Evolutionary conservation across 2,329 filamentous ascomycete species (phyloP).

Genomic region (Epichloe baconii): DNA sequence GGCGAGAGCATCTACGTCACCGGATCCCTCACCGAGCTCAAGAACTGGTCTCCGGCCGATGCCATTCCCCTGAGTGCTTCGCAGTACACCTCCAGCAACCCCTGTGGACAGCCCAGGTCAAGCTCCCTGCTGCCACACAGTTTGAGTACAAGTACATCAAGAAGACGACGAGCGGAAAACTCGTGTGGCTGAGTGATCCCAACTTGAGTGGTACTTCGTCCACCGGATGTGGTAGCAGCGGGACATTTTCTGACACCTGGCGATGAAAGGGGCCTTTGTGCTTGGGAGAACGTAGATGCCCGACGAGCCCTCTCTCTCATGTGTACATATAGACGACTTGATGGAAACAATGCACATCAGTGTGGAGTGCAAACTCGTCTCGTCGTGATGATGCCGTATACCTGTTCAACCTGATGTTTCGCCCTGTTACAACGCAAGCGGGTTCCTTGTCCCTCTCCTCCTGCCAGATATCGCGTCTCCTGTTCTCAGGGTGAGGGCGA

Average conservation of each 20-base stretch:
- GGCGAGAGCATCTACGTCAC: constrained; percentile 12
- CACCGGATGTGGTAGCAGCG: constrained; percentile 1
- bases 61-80: constrained; percentile 37
- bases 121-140: constrained; percentile 34
- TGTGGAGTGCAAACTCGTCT: too few species aligned
- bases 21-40: constrained; percentile 25
- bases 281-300: not conserved
- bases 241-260: constrained; percentile 2
- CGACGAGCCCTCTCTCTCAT: too few species aligned
- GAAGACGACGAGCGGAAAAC: constrained; percentile 32
- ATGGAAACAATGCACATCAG: too few species aligned
- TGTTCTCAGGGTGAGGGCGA: constrained; percentile 9
- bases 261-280: not conserved
- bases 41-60: constrained; percentile 21
- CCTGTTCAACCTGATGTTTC: too few species aligned
- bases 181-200: constrained; percentile 45
- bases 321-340: too few species aligned
- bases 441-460: too few species aligned
- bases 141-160: constrained; percentile 52
- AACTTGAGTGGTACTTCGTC: constrained; percentile 18
- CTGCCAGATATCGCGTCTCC: constrained; percentile 5
- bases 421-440: too few species aligned
- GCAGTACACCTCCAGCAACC: constrained; percentile 40
- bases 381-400: too few species aligned
- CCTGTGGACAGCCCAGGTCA: constrained; percentile 41